phyloP scores from a whole-genome alignment of 106 monocot species.

The Acanthochlamys bracteata region DNA sequence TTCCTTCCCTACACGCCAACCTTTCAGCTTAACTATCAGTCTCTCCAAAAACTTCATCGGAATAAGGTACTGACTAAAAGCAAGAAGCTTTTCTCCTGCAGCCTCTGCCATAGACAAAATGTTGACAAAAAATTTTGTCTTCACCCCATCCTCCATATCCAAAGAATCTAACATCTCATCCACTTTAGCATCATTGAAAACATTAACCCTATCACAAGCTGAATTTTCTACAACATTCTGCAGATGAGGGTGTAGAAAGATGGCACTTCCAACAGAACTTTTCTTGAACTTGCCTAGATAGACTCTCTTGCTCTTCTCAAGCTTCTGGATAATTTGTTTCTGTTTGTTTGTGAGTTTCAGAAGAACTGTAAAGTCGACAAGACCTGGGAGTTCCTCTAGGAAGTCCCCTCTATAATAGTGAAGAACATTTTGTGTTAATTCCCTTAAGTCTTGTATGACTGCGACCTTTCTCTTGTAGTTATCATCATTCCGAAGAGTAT shows the following conservation, averaged over 20 bases:
- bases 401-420: constrained; percentile 90
- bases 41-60: constrained; percentile 87
- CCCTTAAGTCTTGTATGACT: constrained; percentile 63
- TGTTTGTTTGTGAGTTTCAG: constrained; percentile 49
- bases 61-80: constrained; percentile 81
- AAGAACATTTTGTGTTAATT: constrained; percentile 64
- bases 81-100: constrained; percentile 69
- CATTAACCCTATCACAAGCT: constrained; percentile 25
- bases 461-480: constrained; percentile 37
- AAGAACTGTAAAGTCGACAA: constrained; percentile 68
- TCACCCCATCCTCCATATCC: constrained; percentile 67
- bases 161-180: constrained; percentile 29
- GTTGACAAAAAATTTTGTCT: constrained; percentile 67
- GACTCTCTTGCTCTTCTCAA: constrained; percentile 16
- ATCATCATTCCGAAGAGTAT: constrained; percentile 47
- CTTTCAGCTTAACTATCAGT: constrained; percentile 34
- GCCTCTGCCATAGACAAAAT: constrained; percentile 53
- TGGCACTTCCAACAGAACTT: constrained; percentile 49
- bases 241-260: constrained; percentile 73
- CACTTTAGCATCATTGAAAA: constrained; percentile 25
- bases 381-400: constrained; percentile 69
- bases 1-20: constrained; percentile 74
- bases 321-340: constrained; percentile 22
- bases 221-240: constrained; percentile 46
- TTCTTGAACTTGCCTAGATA: constrained; percentile 59